Percentiles rank a stretch among this genome's conserved stretches.
phyloP scores from a whole-genome alignment of 208 protist genomes.

The Novymonas esmeraldas region DNA sequence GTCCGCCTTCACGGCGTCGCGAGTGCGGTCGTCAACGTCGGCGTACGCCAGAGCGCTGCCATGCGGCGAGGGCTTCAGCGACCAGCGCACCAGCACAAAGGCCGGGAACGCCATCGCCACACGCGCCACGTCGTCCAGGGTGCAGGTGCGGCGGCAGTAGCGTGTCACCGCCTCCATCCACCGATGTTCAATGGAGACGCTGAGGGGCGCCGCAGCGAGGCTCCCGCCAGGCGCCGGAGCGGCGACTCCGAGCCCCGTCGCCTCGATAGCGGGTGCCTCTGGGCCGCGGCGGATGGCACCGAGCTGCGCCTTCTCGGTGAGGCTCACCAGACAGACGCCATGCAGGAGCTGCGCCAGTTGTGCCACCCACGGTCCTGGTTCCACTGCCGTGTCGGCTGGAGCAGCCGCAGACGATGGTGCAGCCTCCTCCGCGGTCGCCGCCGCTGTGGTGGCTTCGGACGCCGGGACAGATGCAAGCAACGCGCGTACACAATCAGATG shows the following conservation, averaged over 20 bases:
- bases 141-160: slow-evolving; percentile 59
- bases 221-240: neutral
- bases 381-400: neutral
- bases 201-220: neutral
- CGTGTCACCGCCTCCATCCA: slow-evolving; percentile 68
- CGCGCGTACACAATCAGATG: neutral
- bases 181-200: slow-evolving; percentile 35
- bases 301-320: slow-evolving; percentile 71
- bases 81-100: slow-evolving; percentile 49
- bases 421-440: neutral
- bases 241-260: neutral
- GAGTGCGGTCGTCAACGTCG: neutral
- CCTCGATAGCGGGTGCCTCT: neutral
- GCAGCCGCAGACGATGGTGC: neutral
- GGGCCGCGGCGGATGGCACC: slow-evolving; percentile 22
- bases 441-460: neutral
- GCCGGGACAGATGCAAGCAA: slow-evolving; percentile 4
- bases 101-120: slow-evolving; percentile 57
- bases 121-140: slow-evolving; percentile 65
- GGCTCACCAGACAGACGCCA: slow-evolving; percentile 68
- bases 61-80: slow-evolving; percentile 18
- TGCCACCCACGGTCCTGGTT: slow-evolving; percentile 14
- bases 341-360: slow-evolving; percentile 66
- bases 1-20: neutral
- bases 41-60: neutral